Evolutionary conservation across 2,329 filamentous ascomycete species (phyloP).

Genomic region (Acrodontium crateriforme): DNA sequence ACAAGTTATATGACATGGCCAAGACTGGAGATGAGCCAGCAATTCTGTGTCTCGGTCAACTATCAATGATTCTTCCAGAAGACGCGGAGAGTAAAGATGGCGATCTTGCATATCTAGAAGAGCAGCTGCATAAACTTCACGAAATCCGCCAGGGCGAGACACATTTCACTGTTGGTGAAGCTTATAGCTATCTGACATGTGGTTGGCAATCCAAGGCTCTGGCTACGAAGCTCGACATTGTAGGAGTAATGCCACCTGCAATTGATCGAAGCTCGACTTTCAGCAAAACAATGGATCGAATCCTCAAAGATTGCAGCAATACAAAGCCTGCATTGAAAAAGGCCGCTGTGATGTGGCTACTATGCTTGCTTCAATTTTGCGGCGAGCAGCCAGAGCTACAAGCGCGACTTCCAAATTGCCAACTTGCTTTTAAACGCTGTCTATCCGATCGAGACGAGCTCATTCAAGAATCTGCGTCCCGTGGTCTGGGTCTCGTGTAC

Average conservation of each 20-base stretch:
- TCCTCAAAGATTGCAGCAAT: slow-evolving; percentile 63
- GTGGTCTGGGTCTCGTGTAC: slow-evolving; percentile 84
- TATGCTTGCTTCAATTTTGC: slow-evolving; percentile 82
- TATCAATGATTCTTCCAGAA: slow-evolving; percentile 50
- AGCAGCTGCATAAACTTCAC: slow-evolving; percentile 60
- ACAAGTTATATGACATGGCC: slow-evolving; percentile 51
- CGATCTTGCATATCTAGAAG: slow-evolving; percentile 43
- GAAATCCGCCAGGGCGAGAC: slow-evolving; percentile 76
- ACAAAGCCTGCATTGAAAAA: slow-evolving; percentile 84
- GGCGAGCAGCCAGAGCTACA: slow-evolving; percentile 66
- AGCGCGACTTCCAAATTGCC: slow-evolving; percentile 58
- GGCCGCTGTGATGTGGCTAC: slow-evolving; percentile 87
- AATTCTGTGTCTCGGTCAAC: slow-evolving; percentile 63
- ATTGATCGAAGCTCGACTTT: slow-evolving; percentile 29
- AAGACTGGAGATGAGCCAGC: slow-evolving; percentile 73
- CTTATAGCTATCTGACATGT: slow-evolving; percentile 60
- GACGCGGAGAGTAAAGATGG: slow-evolving; percentile 22
- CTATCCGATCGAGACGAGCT: slow-evolving; percentile 82
- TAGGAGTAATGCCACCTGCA: slow-evolving; percentile 36
- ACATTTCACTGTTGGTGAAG: slow-evolving; percentile 83
- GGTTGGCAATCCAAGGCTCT: slow-evolving; percentile 78
- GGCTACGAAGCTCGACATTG: slow-evolving; percentile 61
- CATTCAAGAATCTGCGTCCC: slow-evolving; percentile 87
- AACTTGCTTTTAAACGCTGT: slow-evolving; percentile 76
- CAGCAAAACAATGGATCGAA: slow-evolving; percentile 50